These are phyloP conservation scores for Dipodascus albidus DNA, from an alignment of 805 yeast species.

Conservation along the genomic window DNA sequence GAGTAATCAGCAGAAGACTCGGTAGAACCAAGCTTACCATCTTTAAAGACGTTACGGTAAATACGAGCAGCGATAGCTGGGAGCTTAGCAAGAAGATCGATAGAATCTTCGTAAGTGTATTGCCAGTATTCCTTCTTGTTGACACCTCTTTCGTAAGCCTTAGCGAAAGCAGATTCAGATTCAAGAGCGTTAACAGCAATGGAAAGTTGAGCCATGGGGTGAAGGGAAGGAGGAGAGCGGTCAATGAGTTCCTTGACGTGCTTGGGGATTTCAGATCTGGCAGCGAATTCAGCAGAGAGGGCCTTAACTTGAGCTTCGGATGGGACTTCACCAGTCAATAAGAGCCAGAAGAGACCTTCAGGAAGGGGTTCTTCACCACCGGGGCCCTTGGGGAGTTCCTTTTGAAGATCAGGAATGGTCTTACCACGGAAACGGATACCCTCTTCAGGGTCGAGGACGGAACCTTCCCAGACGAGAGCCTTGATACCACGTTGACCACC, in stretches of 20 bases:
- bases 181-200: conserved; percentile 75
- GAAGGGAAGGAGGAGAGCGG: conserved; percentile 62
- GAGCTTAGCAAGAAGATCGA: conserved; percentile 70
- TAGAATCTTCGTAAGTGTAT: conserved; percentile 69
- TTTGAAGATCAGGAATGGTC: conserved; percentile 70
- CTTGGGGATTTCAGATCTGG: conserved; percentile 65
- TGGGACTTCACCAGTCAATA: conserved; percentile 77
- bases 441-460: conserved; percentile 73
- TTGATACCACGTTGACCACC: conserved; percentile 89
- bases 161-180: conserved; percentile 71
- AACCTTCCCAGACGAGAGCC: conserved; percentile 83
- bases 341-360: conserved; percentile 73
- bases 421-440: conserved; percentile 81
- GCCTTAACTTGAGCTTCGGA: conserved; percentile 58
- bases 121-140: conserved; percentile 75
- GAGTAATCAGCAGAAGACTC: conserved; percentile 44
- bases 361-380: conserved; percentile 60
- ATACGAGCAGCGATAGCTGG: conserved; percentile 75
- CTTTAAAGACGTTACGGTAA: conserved; percentile 76
- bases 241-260: conserved; percentile 66
- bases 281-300: conserved; percentile 65
- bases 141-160: conserved; percentile 77
- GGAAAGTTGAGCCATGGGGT: conserved; percentile 86
- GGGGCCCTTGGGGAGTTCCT: conserved; percentile 62
- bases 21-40: conserved; percentile 43